These are phyloP conservation scores for Lasiosphaeria hispida DNA, from an alignment of 495 filamentous ascomycete species.

Conservation along the genomic window DNA sequence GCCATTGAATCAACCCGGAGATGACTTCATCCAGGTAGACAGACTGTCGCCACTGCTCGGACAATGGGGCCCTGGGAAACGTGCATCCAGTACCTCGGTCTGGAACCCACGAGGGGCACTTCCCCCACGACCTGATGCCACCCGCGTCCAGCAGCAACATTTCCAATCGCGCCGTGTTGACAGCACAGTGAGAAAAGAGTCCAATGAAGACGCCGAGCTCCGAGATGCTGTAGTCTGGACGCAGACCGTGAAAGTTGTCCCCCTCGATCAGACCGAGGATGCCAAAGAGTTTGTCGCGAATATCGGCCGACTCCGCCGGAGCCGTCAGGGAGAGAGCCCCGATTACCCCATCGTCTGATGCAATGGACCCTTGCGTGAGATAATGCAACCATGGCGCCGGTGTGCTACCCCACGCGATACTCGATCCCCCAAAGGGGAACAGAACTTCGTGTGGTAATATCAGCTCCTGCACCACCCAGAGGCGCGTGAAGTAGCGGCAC, in stretches of 20 bases:
- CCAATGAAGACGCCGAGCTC: not conserved
- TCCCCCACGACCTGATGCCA: not conserved
- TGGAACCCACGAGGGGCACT: not conserved
- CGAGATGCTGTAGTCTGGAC: not conserved
- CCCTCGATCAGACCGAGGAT: conserved; percentile 20
- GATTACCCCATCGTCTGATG: not conserved
- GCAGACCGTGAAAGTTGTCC: conserved; percentile 10
- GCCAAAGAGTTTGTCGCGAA: conserved; percentile 11
- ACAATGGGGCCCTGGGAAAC: too few species aligned
- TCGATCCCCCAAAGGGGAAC: conserved; percentile 20
- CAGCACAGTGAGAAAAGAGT: not conserved
- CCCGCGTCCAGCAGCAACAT: not conserved
- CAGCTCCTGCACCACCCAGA: conserved; percentile 33
- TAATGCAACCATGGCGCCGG: not conserved
- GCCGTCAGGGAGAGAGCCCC: not conserved
- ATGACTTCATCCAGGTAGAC: too few species aligned
- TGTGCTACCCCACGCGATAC: not conserved
- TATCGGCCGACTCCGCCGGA: not conserved
- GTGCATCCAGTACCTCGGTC: too few species aligned
- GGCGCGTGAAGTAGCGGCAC: conserved; percentile 13
- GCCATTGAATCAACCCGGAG: too few species aligned
- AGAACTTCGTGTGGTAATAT: conserved; percentile 16
- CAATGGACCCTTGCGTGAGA: not conserved
- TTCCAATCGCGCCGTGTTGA: not conserved
- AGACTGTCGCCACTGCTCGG: too few species aligned